phyloP scores from a whole-genome alignment of 192 early-diverging fungal genomes.

The Entomortierella beljakovae region DNA sequence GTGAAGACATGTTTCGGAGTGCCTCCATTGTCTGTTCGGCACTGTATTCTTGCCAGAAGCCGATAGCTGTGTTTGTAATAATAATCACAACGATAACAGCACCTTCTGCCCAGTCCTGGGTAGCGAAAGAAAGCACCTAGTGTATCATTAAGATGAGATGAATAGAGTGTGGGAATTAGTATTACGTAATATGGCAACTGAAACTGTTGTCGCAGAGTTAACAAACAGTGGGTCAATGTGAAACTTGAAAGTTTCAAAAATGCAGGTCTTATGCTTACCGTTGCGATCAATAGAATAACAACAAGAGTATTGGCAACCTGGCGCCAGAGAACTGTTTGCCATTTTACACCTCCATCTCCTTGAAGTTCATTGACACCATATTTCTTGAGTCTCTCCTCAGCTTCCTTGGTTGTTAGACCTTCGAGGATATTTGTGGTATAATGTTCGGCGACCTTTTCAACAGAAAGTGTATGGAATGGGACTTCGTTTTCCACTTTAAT shows the following conservation, averaged over 20 bases:
- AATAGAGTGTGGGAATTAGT: too few relatives aligned
- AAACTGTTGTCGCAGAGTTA: too few relatives aligned
- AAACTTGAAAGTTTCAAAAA: too few relatives aligned
- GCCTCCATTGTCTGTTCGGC: conserved; percentile 96
- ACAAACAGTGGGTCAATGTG: too few relatives aligned
- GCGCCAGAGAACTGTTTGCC: conserved; percentile 68
- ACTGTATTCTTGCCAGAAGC: conserved; percentile 93
- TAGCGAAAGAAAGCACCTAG: conserved; percentile 70
- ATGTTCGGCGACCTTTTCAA: conserved; percentile 33
- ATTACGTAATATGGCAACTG: neutral
- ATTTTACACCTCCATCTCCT: conserved; percentile 74
- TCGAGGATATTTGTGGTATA: conserved; percentile 36
- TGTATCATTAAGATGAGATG: neutral
- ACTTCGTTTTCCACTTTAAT: conserved; percentile 23
- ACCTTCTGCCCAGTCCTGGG: conserved; percentile 77
- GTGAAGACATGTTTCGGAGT: conserved; percentile 87
- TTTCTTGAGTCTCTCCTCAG: conserved; percentile 43
- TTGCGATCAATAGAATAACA: conserved; percentile 74
- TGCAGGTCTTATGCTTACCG: conserved; percentile 33
- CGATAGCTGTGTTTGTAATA: conserved; percentile 87
- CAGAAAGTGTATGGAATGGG: conserved; percentile 39
- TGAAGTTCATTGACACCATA: conserved; percentile 75
- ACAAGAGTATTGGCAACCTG: conserved; percentile 77
- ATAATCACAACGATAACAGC: conserved; percentile 85
- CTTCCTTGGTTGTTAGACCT: conserved; percentile 64